Percentiles rank a stretch among this genome's conserved stretches.
Conservation (phyloP, 345 rosid genomes). For the Fremontodendron californicum region DNA sequence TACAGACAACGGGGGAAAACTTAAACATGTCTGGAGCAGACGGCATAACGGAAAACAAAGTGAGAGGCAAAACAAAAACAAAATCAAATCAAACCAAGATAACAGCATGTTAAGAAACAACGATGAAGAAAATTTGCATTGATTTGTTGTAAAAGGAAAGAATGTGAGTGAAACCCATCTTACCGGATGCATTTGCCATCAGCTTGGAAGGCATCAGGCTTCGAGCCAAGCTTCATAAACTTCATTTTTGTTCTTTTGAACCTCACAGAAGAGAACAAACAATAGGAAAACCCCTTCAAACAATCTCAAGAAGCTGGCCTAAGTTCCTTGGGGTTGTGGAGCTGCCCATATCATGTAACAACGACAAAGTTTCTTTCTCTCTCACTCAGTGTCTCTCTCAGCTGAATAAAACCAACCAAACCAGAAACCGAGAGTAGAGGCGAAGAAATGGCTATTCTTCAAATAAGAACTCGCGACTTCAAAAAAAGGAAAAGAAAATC, state of each 20-base stretch:
- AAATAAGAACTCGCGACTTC: not conserved
- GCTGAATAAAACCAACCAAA: not conserved
- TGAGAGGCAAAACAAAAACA: not conserved
- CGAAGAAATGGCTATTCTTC: not conserved
- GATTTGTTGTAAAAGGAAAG: not conserved
- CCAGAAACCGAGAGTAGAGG: not conserved
- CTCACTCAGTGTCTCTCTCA: not conserved
- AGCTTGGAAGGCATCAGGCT: conserved; percentile 80
- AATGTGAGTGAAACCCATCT: conserved; percentile 19
- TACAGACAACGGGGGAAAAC: too few relatives aligned
- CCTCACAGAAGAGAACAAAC: not conserved
- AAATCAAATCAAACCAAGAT: not conserved
- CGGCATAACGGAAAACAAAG: too few relatives aligned
- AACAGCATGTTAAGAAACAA: not conserved
- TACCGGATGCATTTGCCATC: conserved; percentile 68
- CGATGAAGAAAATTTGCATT: not conserved
- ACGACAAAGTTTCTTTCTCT: not conserved
- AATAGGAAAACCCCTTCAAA: conserved; percentile 11
- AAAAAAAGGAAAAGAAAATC: not conserved
- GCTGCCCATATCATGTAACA: not conserved
- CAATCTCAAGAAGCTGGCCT: conserved; percentile 15
- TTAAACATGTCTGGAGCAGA: too few relatives aligned
- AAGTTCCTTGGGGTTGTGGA: not conserved
- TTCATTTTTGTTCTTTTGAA: conserved; percentile 48
- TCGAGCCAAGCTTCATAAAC: conserved; percentile 93